Evolutionary conservation across 2,329 filamentous ascomycete species (phyloP), one percentile per base, ranked within the genome.

Genomic region (Orbilia blumenaviensis): DNA sequence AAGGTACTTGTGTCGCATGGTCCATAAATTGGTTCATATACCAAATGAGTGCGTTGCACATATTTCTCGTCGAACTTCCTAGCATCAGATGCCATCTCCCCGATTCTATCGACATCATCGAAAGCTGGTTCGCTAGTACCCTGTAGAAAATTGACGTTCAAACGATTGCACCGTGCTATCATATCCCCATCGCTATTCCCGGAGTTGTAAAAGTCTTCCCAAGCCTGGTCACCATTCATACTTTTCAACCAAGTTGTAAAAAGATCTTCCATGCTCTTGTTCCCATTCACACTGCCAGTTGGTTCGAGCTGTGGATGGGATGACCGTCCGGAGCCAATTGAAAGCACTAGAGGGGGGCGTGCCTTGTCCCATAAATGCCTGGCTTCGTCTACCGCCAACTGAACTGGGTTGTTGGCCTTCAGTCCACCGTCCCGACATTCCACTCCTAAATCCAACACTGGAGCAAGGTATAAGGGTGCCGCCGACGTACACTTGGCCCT

Each of bases 391-490:
- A 44, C 12, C 9, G 63, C 63, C 21, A 44, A 1, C 9, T 38
- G 34, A 16, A 58, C 25, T 12, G 63, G 63, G 16, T 67, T 67
- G 18, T 58, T 67, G 3, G 44, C 63, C 23, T 23, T 58, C 16
- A 67, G 63, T 10, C 48, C 63, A 14, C 63, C 63, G n/a, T 67
- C 63, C 8, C 50, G 21, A 23, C 25, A 67, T 25, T 18, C 12
- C 6, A 4, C 14, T 16, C 63, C 63, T 1, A 2, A n/a, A 7
- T 34, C 1, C 3, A 2, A n/a, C 25, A 23, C 21, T 4, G 63
- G 48, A 7, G 21, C 23, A 14, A 67, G 46, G 23, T 67, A 67
- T 14, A 25, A 6, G 3, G 63, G 63, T 9, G 63, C 38, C 8
- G 48, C 48, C 0, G 63, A 67, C n/a, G 63, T 36, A 36, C 50